phyloP scores from a whole-genome alignment of 2,329 filamentous ascomycete genomes.

The Ophiocordyceps camponoti-saundersi region DNA sequence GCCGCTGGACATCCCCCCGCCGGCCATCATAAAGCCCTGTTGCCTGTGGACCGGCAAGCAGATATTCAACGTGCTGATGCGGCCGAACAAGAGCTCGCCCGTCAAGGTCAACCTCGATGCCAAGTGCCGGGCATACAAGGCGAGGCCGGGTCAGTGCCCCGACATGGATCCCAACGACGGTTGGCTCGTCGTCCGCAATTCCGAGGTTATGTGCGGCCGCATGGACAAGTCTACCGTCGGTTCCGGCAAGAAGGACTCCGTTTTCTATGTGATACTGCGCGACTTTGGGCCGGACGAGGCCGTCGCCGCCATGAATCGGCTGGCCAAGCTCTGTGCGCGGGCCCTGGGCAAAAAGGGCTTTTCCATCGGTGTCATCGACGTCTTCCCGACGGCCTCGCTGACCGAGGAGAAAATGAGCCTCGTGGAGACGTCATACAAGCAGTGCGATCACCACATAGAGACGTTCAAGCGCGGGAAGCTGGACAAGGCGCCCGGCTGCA shows the following conservation, averaged over 20 bases:
- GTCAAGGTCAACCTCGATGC: constrained; percentile 80
- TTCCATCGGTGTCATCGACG: constrained; percentile 97
- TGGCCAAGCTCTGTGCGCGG: constrained; percentile 88
- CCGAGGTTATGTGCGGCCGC: constrained; percentile 79
- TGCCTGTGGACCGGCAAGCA: constrained; percentile 97
- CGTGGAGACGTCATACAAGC: constrained; percentile 64
- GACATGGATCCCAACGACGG: constrained; percentile 54
- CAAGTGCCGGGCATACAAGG: constrained; percentile 67
- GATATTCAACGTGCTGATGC: constrained; percentile 84
- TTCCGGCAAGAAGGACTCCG: constrained; percentile 74
- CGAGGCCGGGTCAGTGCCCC: constrained; percentile 43
- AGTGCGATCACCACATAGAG: constrained; percentile 59
- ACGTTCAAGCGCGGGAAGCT: constrained; percentile 73
- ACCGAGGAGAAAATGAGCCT: constrained; percentile 71
- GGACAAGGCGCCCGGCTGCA: constrained; percentile 95
- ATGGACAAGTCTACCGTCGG: constrained; percentile 90
- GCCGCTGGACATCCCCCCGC: constrained; percentile 71
- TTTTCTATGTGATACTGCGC: constrained; percentile 83
- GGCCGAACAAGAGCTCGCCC: constrained; percentile 67
- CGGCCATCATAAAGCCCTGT: constrained; percentile 82
- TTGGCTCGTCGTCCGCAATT: constrained; percentile 67
- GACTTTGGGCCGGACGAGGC: constrained; percentile 74
- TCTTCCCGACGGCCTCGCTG: constrained; percentile 74
- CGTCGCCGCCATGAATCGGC: constrained; percentile 90
- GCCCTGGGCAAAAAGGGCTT: constrained; percentile 95